Base-by-base conservation (phyloP, 2,329 filamentous ascomycete species). In the Botrytis deweyae region DNA sequence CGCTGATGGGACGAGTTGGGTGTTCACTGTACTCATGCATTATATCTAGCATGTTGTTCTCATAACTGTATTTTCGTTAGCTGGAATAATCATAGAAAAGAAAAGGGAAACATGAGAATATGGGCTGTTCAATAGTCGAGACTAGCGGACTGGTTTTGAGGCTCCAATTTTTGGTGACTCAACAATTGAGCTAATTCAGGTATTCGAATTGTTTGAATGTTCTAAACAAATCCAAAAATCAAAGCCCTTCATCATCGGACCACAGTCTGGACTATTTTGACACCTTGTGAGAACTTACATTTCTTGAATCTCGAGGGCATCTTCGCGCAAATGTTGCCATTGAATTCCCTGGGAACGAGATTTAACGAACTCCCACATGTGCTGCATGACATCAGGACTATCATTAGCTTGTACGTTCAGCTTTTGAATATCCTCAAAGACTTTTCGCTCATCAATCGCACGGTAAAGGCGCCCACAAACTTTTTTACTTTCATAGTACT, bases 381-480 rank as follows among this genome's bases (percentile, higher is more conserved):
- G 73, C 2, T 77, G 70, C 22, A 83, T 77, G 12, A 81, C 61
- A 42, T 76, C 75, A 3, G 77, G 74, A 6, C 59, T 69, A 44
- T 58, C 61, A 18, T 62, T n/a, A 44, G 36, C 20, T 4, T 68
- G 44, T 3, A 33, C 16, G 8, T 59, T 52, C 9, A 69, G 20
- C n/a, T 40, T 40, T 40, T 79, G 78, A 29, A 82, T 77, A 18
- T 81, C 75, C 6, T 73, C 67, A 40, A 83, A 91, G 62, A 95
- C 92, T 70, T 87, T 86, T 64, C 86, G 85, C 81, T 96, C 93
- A 77, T 97, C 89, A 18, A 97, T 90, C 0, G 86, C 87, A 2
- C 92, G 88, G 79, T 92, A 96, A 0, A 97, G 84, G 7, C 86
- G 82, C 0, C 93, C 93, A 0, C 96, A 86, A 0, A 92, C 84